Conservation (phyloP, 108 stramenopile genomes). For the Licmophora abbreviata region DNA sequence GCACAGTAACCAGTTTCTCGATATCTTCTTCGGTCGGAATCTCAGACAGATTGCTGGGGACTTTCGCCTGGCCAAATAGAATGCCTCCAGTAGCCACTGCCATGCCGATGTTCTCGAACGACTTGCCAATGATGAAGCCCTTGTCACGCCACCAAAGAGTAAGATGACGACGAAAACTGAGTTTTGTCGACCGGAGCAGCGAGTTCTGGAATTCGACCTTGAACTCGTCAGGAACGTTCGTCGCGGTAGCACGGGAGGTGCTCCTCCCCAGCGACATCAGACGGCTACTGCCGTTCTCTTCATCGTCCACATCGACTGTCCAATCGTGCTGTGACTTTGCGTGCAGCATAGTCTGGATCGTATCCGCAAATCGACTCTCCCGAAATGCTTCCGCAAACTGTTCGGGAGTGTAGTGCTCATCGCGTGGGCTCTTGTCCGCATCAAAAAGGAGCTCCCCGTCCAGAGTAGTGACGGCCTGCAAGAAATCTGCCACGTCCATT, state of each 20-base stretch:
- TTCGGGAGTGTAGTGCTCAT: conserved; percentile 24
- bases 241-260: no score
- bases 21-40: no score
- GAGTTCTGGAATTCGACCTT: conserved; percentile 41
- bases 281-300: conserved; percentile 3
- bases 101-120: conserved; percentile 32
- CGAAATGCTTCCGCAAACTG: conserved; percentile 26
- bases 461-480: conserved; percentile 55
- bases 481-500: conserved; percentile 82
- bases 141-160: conserved; percentile 49
- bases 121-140: conserved; percentile 44
- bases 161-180: conserved; percentile 41
- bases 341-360: conserved; percentile 14
- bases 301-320: conserved; percentile 7
- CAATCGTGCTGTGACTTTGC: conserved; percentile 12
- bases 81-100: conserved; percentile 26
- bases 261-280: no score
- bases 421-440: conserved; percentile 14
- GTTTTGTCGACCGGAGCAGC: conserved; percentile 24
- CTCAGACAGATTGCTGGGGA: no score
- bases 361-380: conserved; percentile 10
- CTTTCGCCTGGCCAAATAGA: no score
- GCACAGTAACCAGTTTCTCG: no score
- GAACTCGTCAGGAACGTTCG: conserved; percentile 4
- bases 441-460: conserved; percentile 34